These are phyloP conservation scores for Colletotrichum sp. DNA, from an alignment of 2,329 filamentous ascomycete genomes.

Conservation along the genomic window DNA sequence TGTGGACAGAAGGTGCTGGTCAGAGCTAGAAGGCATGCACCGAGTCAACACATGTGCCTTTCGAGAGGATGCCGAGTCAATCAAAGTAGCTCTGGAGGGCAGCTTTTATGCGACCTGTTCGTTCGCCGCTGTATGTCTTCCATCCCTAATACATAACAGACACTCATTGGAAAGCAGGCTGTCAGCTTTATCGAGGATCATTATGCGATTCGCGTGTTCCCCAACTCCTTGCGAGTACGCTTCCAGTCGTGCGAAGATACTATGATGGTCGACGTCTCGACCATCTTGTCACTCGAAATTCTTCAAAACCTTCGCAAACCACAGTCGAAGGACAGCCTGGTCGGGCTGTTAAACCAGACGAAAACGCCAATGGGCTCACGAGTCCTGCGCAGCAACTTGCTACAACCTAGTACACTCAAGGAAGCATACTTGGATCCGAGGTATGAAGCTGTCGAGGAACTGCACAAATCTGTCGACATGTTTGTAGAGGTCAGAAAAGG, in stretches of 20 bases:
- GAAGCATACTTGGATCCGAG: slow-evolving; percentile 70
- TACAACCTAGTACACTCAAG: slow-evolving; percentile 82
- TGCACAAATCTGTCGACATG: slow-evolving; percentile 83
- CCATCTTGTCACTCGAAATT: slow-evolving; percentile 85
- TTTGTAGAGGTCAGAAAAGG: slow-evolving; percentile 78
- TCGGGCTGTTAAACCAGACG: slow-evolving; percentile 85
- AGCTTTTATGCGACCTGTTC: slow-evolving; percentile 88
- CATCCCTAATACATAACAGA: slow-evolving; percentile 1
- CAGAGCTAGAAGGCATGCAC: slow-evolving; percentile 77
- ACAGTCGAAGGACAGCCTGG: slow-evolving; percentile 82
- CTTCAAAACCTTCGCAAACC: slow-evolving; percentile 83
- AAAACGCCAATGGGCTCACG: slow-evolving; percentile 87
- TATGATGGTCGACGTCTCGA: slow-evolving; percentile 95
- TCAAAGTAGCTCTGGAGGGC: slow-evolving; percentile 80
- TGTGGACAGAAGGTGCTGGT: slow-evolving; percentile 83
- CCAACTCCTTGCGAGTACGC: slow-evolving; percentile 83
- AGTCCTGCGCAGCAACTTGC: slow-evolving; percentile 81
- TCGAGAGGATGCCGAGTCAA: slow-evolving; percentile 77
- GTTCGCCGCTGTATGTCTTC: slow-evolving; percentile 75
- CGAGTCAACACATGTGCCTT: slow-evolving; percentile 83
- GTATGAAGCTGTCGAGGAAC: slow-evolving; percentile 83
- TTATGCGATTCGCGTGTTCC: slow-evolving; percentile 70
- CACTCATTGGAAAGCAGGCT: slow-evolving; percentile 53
- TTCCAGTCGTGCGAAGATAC: slow-evolving; percentile 90
- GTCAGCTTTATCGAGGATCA: slow-evolving; percentile 81